Percentiles rank a stretch among this genome's conserved stretches.
phyloP scores from a whole-genome alignment of 345 rosid species.

The Moricandia moricandioides region DNA sequence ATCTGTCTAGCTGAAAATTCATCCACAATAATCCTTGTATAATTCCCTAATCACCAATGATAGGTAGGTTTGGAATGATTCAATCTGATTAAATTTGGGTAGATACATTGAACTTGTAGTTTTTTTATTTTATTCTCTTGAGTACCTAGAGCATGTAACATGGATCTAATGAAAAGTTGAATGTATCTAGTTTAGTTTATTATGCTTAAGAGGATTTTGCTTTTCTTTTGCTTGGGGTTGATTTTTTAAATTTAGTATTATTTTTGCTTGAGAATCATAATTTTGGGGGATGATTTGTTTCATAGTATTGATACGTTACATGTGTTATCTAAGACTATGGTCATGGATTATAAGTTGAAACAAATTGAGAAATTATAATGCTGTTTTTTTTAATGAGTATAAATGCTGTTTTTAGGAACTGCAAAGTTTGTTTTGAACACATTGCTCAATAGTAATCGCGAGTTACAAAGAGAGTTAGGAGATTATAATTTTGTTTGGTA shows the following conservation, averaged over 20 bases:
- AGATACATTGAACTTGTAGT: background rate
- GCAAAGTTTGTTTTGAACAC: background rate
- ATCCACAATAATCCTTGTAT: background rate
- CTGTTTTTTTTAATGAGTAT: background rate
- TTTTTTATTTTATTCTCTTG: background rate
- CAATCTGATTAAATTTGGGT: background rate
- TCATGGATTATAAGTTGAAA: background rate
- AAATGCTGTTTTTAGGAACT: background rate
- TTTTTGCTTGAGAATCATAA: background rate
- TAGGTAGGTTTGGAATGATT: background rate
- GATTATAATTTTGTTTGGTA: background rate
- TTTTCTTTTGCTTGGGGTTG: background rate
- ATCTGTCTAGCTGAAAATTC: background rate
- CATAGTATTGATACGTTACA: background rate
- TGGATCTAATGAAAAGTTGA: background rate
- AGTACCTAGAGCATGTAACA: background rate
- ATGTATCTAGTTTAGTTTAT: background rate
- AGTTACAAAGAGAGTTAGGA: background rate
- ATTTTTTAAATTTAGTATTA: background rate
- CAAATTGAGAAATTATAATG: background rate
- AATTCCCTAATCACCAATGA: background rate
- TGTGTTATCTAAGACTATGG: background rate
- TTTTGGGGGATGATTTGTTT: background rate
- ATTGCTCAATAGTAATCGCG: background rate
- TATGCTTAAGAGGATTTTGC: background rate